These are phyloP conservation scores for Begonia fuchsioides DNA, from an alignment of 306 rosid genomes.

Conservation along the genomic window DNA sequence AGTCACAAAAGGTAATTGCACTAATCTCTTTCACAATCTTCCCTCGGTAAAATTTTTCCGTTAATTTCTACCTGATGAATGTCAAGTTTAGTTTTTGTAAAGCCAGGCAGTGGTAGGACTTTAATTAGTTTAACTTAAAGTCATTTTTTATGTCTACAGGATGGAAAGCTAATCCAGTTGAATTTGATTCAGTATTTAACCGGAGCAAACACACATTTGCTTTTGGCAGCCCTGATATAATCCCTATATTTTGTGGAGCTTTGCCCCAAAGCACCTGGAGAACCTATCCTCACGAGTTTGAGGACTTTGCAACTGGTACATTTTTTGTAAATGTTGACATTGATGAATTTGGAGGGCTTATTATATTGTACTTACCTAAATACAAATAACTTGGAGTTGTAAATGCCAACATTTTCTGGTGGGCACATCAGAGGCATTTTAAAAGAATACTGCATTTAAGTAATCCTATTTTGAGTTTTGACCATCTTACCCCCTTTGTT, in stretches of 20 bases:
- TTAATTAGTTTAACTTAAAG: constrained; percentile 1
- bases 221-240: constrained; percentile 82
- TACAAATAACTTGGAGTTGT: too few species aligned
- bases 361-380: too few species aligned
- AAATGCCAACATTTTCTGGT: too few species aligned
- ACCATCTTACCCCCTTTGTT: too few species aligned
- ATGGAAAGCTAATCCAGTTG: constrained; percentile 94
- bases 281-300: constrained; percentile 66
- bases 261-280: constrained; percentile 82
- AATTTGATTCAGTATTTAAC: constrained; percentile 82
- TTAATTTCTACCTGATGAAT: too few species aligned
- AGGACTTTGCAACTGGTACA: constrained; percentile 78
- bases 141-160: constrained; percentile 29
- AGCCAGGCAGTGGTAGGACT: background rate
- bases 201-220: constrained; percentile 62
- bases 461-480: too few species aligned
- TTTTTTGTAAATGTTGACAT: constrained; percentile 2
- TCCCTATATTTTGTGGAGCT: constrained; percentile 75
- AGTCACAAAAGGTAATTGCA: constrained; percentile 56
- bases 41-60: background rate
- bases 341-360: too few species aligned
- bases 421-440: too few species aligned
- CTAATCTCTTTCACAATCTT: background rate
- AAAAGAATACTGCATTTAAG: too few species aligned
- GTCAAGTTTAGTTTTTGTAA: too few species aligned